These are phyloP conservation scores for Boletus patriciae DNA, from an alignment of 768 basidiomycete species.

Conservation along the genomic window DNA sequence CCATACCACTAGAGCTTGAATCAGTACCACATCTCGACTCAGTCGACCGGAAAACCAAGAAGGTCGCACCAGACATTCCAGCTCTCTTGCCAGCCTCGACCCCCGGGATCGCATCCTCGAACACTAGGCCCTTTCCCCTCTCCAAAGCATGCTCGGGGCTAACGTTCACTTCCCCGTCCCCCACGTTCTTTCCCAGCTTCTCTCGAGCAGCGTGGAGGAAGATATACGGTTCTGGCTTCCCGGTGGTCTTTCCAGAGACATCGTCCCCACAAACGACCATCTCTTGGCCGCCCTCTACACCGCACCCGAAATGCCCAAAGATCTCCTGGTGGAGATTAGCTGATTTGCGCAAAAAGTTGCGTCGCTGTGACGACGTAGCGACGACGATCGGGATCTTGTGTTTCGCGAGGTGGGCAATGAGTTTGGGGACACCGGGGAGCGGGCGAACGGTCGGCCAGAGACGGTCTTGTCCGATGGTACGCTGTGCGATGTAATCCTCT, in stretches of 20 bases:
- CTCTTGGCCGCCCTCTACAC: conserved; percentile 30
- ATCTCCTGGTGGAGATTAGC: conserved; percentile 51
- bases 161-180: conserved; percentile 39
- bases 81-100: conserved; percentile 80
- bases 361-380: conserved; percentile 71
- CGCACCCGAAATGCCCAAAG: conserved; percentile 45
- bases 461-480: conserved; percentile 56
- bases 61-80: conserved; percentile 73
- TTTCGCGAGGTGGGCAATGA: conserved; percentile 68
- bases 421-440: conserved; percentile 69
- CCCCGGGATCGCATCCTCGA: conserved; percentile 80
- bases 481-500: conserved; percentile 58
- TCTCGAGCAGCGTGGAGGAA: conserved; percentile 72
- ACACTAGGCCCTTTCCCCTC: conserved; percentile 67
- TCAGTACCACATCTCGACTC: conserved; percentile 2
- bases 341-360: conserved; percentile 69
- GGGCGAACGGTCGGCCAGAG: conserved; percentile 69
- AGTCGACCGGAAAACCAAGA: background rate
- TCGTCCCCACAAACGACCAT: conserved; percentile 77
- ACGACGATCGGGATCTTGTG: conserved; percentile 76
- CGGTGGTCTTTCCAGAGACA: conserved; percentile 48
- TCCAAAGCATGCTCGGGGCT: conserved; percentile 43
- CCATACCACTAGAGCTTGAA: conserved; percentile 64
- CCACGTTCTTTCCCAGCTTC: conserved; percentile 56
- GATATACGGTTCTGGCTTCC: conserved; percentile 84